These are phyloP conservation scores for Alternaria brassicae DNA, from an alignment of 2,329 filamentous ascomycete species.

Conservation along the genomic window DNA sequence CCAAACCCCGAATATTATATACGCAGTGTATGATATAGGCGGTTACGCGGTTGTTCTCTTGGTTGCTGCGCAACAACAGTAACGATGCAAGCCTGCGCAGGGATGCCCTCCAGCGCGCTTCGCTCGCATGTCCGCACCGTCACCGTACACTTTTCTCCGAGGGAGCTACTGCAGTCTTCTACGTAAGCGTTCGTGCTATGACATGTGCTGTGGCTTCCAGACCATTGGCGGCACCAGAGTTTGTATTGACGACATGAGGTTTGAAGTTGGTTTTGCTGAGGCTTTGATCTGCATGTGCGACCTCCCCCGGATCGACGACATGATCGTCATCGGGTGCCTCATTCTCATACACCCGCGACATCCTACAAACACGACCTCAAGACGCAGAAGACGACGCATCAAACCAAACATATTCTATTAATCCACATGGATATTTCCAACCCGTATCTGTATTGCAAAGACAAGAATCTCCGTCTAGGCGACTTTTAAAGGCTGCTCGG, in stretches of 20 bases:
- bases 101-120: slow-evolving; percentile 15
- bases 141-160: slow-evolving; percentile 7
- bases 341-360: background rate
- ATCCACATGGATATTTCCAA: slow-evolving; percentile 28
- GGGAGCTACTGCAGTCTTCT: slow-evolving; percentile 11
- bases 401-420: background rate
- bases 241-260: slow-evolving; percentile 5
- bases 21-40: slow-evolving; percentile 3
- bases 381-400: background rate
- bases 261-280: background rate
- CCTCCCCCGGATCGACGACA: slow-evolving; percentile 20
- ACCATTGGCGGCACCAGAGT: background rate
- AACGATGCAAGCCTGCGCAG: slow-evolving; percentile 20
- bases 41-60: slow-evolving; percentile 20
- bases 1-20: background rate
- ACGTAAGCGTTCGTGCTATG: slow-evolving; percentile 19
- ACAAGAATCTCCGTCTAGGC: slow-evolving; percentile 44
- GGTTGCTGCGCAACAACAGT: slow-evolving; percentile 25
- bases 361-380: background rate
- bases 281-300: background rate
- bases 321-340: slow-evolving; percentile 24
- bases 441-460: slow-evolving; percentile 49
- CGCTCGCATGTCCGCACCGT: slow-evolving; percentile 13
- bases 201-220: slow-evolving; percentile 10
- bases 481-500: slow-evolving; percentile 40